Conservation (phyloP, 2,329 filamentous ascomycete genomes). For the Oidium heveae region DNA sequence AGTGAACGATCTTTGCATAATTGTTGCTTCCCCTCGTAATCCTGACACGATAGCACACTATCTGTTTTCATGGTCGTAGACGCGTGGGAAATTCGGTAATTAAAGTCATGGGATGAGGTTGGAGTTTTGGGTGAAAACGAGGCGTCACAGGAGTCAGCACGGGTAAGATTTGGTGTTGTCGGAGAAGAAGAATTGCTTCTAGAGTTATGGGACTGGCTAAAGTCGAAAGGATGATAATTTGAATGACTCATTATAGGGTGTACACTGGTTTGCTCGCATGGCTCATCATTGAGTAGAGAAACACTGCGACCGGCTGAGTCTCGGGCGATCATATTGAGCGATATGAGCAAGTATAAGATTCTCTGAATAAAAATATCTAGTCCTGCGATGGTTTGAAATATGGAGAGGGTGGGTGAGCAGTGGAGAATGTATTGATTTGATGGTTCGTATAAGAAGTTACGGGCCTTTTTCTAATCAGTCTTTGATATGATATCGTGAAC, state of each 20-base stretch:
- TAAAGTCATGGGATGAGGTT: conserved; percentile 19
- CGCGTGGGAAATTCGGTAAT: conserved; percentile 10
- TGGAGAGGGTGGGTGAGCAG: too few species aligned
- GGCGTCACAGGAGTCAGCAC: conserved; percentile 35
- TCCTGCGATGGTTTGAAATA: too few species aligned
- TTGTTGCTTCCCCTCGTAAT: conserved; percentile 8
- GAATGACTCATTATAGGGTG: conserved; percentile 1
- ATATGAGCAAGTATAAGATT: too few species aligned
- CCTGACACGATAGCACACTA: conserved; percentile 16
- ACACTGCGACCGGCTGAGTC: conserved; percentile 31
- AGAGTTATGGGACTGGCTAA: conserved; percentile 16
- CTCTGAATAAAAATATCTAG: too few species aligned
- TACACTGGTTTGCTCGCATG: conserved; percentile 9
- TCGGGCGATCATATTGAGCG: conserved; percentile 22
- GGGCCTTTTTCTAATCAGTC: too few species aligned
- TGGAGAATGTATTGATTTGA: too few species aligned
- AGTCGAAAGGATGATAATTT: conserved; percentile 4
- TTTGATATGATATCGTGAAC: too few species aligned
- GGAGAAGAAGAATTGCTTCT: conserved; percentile 13
- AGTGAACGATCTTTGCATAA: neutral
- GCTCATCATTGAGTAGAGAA: conserved; percentile 33
- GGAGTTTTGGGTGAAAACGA: conserved; percentile 28
- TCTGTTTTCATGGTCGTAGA: conserved; percentile 8
- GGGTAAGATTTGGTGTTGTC: conserved; percentile 24
- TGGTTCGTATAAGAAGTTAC: too few species aligned